Percentiles rank a stretch among this genome's conserved stretches.
phyloP scores from a whole-genome alignment of 2,329 filamentous ascomycete genomes.

The Lachnellula hyalina region DNA sequence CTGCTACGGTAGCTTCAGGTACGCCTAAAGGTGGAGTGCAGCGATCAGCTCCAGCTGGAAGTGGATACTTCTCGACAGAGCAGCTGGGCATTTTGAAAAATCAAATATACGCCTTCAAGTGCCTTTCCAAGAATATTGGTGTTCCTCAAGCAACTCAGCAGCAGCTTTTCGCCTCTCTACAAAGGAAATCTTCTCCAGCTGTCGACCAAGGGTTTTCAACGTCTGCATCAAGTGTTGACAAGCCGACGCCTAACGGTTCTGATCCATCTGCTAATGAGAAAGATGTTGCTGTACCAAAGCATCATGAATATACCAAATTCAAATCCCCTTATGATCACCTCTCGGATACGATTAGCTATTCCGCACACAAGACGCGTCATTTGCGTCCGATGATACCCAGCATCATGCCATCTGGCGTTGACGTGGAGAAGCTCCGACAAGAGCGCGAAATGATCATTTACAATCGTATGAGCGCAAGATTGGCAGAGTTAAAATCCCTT shows the following conservation, averaged over 20 bases:
- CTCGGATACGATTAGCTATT: slow-evolving; percentile 61
- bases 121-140: slow-evolving; percentile 79
- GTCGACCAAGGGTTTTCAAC: slow-evolving; percentile 18
- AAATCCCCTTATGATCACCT: slow-evolving; percentile 60
- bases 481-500: slow-evolving; percentile 75
- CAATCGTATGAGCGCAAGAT: slow-evolving; percentile 82
- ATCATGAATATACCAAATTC: slow-evolving; percentile 54
- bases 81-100: slow-evolving; percentile 74
- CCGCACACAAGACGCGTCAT: slow-evolving; percentile 69
- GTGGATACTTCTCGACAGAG: slow-evolving; percentile 65
- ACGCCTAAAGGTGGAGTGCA: slow-evolving; percentile 25
- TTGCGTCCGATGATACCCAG: slow-evolving; percentile 79
- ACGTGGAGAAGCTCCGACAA: slow-evolving; percentile 78
- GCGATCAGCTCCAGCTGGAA: slow-evolving; percentile 28
- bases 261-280: slow-evolving; percentile 32
- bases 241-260: slow-evolving; percentile 36
- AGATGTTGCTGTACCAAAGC: slow-evolving; percentile 28
- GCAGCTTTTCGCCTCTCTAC: slow-evolving; percentile 70
- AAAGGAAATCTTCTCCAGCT: slow-evolving; percentile 45
- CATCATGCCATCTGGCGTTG: slow-evolving; percentile 82
- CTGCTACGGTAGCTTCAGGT: slow-evolving; percentile 18
- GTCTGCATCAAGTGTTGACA: slow-evolving; percentile 21
- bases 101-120: slow-evolving; percentile 89
- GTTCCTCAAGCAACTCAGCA: slow-evolving; percentile 76
- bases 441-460: slow-evolving; percentile 85